Evolutionary conservation across 768 basidiomycete genomes (phyloP).

Genomic region (Auriscalpium vulgare): DNA sequence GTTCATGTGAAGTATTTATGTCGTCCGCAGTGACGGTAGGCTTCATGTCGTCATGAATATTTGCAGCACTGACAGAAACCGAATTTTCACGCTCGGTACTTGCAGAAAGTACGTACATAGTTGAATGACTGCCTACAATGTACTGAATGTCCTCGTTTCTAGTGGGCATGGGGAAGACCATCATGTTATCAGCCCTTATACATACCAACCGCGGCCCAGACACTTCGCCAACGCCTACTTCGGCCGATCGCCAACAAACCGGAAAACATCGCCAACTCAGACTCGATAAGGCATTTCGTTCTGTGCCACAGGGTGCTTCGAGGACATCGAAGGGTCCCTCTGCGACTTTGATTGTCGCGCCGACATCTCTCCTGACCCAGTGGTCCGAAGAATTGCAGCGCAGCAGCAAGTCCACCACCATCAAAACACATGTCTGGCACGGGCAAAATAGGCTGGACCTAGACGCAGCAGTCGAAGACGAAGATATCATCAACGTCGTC

Average conservation of each 20-base stretch:
- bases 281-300: conserved; percentile 56
- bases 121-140: not conserved
- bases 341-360: conserved; percentile 87
- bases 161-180: conserved; percentile 98
- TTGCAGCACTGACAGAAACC: conserved; percentile 1
- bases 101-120: conserved; percentile 41
- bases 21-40: too few species aligned
- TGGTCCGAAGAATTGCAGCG: conserved; percentile 90
- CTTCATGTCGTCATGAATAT: too few species aligned
- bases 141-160: conserved; percentile 4
- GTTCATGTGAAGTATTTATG: too few species aligned
- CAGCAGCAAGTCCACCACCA: conserved; percentile 63
- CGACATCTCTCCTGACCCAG: conserved; percentile 84
- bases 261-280: conserved; percentile 49
- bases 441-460: conserved; percentile 79
- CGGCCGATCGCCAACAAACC: conserved; percentile 18
- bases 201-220: conserved; percentile 61
- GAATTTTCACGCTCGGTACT: not conserved
- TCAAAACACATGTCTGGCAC: conserved; percentile 76
- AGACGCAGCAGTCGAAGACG: conserved; percentile 46
- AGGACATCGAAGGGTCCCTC: conserved; percentile 27
- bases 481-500: conserved; percentile 66
- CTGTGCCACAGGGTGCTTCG: conserved; percentile 28
- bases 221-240: conserved; percentile 23
- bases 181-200: conserved; percentile 86